A percentile compares a stretch with the other conserved stretches of the same genome.
phyloP scores from a whole-genome alignment of 139 green algal species.

The Pleodorina starrii region DNA sequence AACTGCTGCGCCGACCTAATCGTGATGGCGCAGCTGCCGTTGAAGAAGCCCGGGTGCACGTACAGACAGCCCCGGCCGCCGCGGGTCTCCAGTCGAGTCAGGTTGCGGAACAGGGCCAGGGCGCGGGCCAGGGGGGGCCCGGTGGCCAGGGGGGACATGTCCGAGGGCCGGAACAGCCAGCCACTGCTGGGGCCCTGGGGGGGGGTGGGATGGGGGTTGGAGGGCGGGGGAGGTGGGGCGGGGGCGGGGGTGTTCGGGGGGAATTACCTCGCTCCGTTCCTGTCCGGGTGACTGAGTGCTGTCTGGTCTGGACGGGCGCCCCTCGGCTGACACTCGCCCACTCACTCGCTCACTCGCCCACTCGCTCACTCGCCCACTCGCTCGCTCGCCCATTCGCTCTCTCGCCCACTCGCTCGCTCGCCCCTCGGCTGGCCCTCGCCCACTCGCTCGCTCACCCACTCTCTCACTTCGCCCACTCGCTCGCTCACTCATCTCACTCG shows the following conservation, averaged over 20 bases:
- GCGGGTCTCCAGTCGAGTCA: background rate
- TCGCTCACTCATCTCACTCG: too few species aligned
- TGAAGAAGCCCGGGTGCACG: background rate
- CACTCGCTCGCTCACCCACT: too few species aligned
- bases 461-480: too few species aligned
- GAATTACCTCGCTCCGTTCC: background rate
- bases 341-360: too few species aligned
- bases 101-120: background rate
- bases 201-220: too few species aligned
- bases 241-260: background rate
- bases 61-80: background rate
- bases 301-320: too few species aligned
- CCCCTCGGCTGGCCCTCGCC: too few species aligned
- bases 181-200: constrained; percentile 15
- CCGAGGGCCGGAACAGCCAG: background rate
- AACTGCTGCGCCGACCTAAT: constrained; percentile 26
- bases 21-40: constrained; percentile 22
- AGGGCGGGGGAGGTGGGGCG: background rate
- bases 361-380: too few species aligned
- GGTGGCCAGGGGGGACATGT: background rate
- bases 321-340: too few species aligned
- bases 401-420: too few species aligned
- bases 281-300: too few species aligned
- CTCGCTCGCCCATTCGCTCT: too few species aligned
- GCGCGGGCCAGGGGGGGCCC: background rate